phyloP scores from a whole-genome alignment of 257 asterid species.

The Plectranthus barbatus region DNA sequence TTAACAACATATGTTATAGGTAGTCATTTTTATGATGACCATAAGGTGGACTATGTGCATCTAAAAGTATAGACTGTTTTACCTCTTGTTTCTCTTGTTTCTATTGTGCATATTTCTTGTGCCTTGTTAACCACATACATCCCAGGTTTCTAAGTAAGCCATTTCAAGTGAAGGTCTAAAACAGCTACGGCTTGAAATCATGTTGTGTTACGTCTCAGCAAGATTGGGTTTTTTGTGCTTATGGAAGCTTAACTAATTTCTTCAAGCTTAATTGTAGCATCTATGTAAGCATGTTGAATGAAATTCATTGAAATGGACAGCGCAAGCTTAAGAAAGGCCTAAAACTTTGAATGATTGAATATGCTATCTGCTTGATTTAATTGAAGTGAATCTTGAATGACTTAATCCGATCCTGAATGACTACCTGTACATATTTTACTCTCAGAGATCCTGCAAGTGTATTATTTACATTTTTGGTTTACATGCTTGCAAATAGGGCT shows the following conservation, averaged over 20 bases:
- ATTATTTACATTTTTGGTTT: background rate
- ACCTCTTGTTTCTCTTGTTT: background rate
- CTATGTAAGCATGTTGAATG: background rate
- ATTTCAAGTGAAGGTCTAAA: background rate
- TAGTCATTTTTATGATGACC: too few species aligned
- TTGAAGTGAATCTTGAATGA: constrained; percentile 5
- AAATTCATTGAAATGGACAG: background rate
- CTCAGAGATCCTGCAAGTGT: background rate
- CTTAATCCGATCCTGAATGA: constrained; percentile 2
- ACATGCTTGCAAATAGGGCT: background rate
- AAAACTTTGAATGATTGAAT: background rate
- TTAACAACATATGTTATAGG: too few species aligned
- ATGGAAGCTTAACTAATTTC: background rate
- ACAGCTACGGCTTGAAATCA: background rate
- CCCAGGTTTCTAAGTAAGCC: background rate
- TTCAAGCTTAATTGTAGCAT: background rate
- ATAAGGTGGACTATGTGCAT: background rate
- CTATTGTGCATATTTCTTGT: background rate
- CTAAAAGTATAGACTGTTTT: background rate
- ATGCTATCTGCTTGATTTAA: background rate
- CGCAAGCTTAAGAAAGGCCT: background rate
- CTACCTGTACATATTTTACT: background rate
- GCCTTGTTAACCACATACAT: background rate
- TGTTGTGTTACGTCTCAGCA: background rate
- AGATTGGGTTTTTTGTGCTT: background rate